phyloP scores from a whole-genome alignment of 208 protist species.

The Porcisia deanei region DNA sequence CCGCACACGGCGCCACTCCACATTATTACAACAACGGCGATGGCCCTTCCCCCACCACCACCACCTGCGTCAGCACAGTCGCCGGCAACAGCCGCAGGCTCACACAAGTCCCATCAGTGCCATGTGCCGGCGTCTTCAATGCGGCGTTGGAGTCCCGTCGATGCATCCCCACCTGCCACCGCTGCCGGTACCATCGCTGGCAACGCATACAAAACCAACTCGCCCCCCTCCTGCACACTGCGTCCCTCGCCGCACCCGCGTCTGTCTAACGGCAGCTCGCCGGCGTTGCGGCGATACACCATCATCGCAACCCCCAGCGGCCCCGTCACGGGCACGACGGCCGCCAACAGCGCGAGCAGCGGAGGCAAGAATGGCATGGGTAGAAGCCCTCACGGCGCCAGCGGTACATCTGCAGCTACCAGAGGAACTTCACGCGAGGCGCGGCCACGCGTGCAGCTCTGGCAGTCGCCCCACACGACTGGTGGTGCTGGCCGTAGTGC shows the following conservation, averaged over 20 bases:
- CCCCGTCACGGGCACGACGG: not conserved
- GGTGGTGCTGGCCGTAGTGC: slow-evolving; percentile 3
- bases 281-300: slow-evolving; percentile 29
- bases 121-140: not conserved
- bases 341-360: slow-evolving; percentile 13
- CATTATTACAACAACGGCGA: not conserved
- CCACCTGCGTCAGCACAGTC: not conserved
- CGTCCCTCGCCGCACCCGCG: slow-evolving; percentile 28
- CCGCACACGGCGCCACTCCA: slow-evolving; percentile 7
- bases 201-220: slow-evolving; percentile 1
- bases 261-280: slow-evolving; percentile 22
- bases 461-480: not conserved
- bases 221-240: slow-evolving; percentile 25
- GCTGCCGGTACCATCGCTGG: not conserved
- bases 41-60: slow-evolving; percentile 2
- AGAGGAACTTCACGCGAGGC: slow-evolving; percentile 4
- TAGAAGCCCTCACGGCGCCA: slow-evolving; percentile 5
- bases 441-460: slow-evolving; percentile 30
- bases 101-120: slow-evolving; percentile 7
- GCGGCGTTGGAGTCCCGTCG: slow-evolving; percentile 13
- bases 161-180: not conserved
- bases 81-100: not conserved
- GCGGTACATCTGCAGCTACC: not conserved
- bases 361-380: not conserved
- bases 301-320: slow-evolving; percentile 18